Conservation (phyloP, 2,329 filamentous ascomycete genomes). For the Pseudohalonectria lignicola region DNA sequence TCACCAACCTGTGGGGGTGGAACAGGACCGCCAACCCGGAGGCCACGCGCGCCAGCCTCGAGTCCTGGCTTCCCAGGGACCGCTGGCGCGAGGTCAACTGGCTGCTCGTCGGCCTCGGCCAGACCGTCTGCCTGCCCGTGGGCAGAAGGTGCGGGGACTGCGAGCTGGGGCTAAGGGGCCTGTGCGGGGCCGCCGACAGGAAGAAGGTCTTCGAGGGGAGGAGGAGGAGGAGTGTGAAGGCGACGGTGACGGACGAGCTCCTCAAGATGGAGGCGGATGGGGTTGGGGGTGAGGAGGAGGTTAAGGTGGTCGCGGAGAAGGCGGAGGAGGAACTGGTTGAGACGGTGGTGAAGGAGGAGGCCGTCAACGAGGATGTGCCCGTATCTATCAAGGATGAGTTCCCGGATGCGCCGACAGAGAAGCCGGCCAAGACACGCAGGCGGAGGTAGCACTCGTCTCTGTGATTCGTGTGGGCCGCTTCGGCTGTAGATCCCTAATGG, state of each 20-base stretch:
- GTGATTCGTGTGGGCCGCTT: too few species aligned
- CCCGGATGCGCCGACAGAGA: not conserved
- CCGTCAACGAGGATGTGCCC: not conserved
- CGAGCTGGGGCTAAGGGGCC: constrained; percentile 60
- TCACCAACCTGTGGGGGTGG: constrained; percentile 93
- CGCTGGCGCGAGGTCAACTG: constrained; percentile 90
- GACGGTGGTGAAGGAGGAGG: constrained; percentile 14
- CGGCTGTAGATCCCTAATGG: too few species aligned
- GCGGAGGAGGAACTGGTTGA: constrained; percentile 7
- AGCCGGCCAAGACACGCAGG: not conserved
- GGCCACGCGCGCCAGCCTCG: constrained; percentile 63
- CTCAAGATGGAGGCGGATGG: constrained; percentile 15
- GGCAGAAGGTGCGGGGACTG: constrained; percentile 78
- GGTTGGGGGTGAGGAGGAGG: constrained; percentile 9
- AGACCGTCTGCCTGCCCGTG: constrained; percentile 74
- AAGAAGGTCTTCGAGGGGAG: constrained; percentile 49
- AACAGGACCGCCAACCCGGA: constrained; percentile 59
- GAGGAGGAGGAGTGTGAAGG: constrained; percentile 35
- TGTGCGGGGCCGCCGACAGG: constrained; percentile 65
- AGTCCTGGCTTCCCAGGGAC: constrained; percentile 75
- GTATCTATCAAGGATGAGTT: constrained; percentile 2
- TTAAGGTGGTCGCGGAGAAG: not conserved
- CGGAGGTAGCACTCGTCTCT: too few species aligned
- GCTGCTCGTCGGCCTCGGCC: constrained; percentile 77
- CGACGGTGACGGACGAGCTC: constrained; percentile 9